Evolutionary conservation across 306 rosid species (phyloP).

Genomic region (Argentina anserina): DNA sequence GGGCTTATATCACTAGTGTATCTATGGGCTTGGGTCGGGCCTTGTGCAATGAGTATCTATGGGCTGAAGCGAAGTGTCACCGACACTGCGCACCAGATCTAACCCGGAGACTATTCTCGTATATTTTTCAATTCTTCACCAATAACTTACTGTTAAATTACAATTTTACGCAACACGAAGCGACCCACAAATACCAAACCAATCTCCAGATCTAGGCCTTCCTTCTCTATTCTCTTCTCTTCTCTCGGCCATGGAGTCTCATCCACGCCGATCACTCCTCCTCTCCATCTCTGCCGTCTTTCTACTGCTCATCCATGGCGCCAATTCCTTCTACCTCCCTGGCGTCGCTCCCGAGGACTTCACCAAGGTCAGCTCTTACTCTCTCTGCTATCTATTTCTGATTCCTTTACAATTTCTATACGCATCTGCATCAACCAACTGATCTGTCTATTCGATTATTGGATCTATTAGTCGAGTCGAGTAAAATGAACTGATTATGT

Average conservation of each 20-base stretch:
- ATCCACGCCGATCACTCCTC: slow-evolving; percentile 13
- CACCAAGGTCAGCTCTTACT: slow-evolving; percentile 52
- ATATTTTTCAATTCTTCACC: not conserved
- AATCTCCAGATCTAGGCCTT: slow-evolving; percentile 25
- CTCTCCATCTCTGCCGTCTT: slow-evolving; percentile 39
- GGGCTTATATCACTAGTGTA: not conserved
- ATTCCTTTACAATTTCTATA: not conserved
- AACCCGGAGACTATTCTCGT: not conserved
- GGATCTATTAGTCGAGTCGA: slow-evolving; percentile 41
- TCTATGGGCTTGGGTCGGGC: not conserved
- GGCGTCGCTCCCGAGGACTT: slow-evolving; percentile 98
- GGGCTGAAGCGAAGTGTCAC: not conserved
- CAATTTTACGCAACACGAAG: slow-evolving; percentile 7
- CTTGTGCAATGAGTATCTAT: not conserved
- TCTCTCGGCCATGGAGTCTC: slow-evolving; percentile 79
- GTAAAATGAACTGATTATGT: slow-evolving; percentile 5
- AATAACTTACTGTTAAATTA: not conserved
- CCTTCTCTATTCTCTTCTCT: slow-evolving; percentile 7
- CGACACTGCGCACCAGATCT: not conserved
- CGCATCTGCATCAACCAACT: not conserved
- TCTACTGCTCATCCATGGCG: slow-evolving; percentile 54
- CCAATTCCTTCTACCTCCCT: slow-evolving; percentile 81
- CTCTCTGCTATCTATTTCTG: not conserved
- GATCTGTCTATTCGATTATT: slow-evolving; percentile 33
- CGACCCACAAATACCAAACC: slow-evolving; percentile 6